Conservation (phyloP, 129 eudicot species). For the Chrysanthemum seticuspe region DNA sequence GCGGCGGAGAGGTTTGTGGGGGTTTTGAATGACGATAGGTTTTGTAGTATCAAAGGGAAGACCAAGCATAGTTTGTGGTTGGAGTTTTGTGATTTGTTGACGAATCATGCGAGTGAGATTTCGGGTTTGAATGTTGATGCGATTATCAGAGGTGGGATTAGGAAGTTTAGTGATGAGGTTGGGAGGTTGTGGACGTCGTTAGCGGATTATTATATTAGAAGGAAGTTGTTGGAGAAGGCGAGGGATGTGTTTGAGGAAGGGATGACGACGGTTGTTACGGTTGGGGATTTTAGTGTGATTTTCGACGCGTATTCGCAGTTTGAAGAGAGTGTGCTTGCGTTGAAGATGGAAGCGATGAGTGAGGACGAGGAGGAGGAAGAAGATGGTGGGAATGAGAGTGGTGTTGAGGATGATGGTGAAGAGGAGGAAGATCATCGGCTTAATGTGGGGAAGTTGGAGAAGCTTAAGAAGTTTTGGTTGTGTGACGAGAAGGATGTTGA, state of each 20-base stretch:
- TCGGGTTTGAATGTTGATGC: conserved; percentile 92
- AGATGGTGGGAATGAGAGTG: conserved; percentile 30
- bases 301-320: conserved; percentile 91
- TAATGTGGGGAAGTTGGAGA: conserved; percentile 52
- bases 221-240: conserved; percentile 78
- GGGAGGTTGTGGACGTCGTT: conserved; percentile 91
- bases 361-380: conserved; percentile 55
- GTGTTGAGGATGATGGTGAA: conserved; percentile 23
- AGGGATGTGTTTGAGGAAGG: conserved; percentile 94
- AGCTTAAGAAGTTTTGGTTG: conserved; percentile 62
- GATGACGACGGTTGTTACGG: conserved; percentile 84
- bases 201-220: conserved; percentile 84
- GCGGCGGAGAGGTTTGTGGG: conserved; percentile 93
- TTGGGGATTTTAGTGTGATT: conserved; percentile 87
- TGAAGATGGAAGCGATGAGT: conserved; percentile 72
- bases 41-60: conserved; percentile 83
- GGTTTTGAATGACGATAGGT: conserved; percentile 78
- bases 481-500: conserved; percentile 82
- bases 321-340: conserved; percentile 84
- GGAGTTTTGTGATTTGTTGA: conserved; percentile 87
- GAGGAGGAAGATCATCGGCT: conserved; percentile 69
- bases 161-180: conserved; percentile 97
- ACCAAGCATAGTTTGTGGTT: conserved; percentile 85
- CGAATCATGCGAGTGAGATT: conserved; percentile 72
- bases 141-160: conserved; percentile 85